Evolutionary conservation across 2,329 filamentous ascomycete genomes (phyloP).

Genomic region (Sporothrix dimorphospora): DNA sequence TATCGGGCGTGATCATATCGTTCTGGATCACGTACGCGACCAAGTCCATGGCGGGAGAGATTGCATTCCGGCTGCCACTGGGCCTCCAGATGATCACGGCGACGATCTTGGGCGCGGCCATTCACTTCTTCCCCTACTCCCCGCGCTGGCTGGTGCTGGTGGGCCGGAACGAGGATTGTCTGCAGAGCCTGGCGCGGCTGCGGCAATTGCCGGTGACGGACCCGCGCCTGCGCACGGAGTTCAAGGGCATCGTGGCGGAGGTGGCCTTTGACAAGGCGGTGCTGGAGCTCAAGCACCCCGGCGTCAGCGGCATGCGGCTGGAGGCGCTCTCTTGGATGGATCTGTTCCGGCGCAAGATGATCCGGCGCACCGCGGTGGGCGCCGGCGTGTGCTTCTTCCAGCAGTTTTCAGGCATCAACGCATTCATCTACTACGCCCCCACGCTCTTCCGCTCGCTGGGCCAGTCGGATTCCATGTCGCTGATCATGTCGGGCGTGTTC

Average conservation of each 20-base stretch:
- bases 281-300: background rate
- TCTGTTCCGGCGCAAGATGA: background rate
- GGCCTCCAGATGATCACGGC: conserved; percentile 24
- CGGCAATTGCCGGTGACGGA: background rate
- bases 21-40: conserved; percentile 47
- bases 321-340: background rate
- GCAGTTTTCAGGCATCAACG: conserved; percentile 27
- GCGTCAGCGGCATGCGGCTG: background rate
- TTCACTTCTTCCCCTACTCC: conserved; percentile 27
- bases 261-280: conserved; percentile 4
- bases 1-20: conserved; percentile 47
- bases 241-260: conserved; percentile 19
- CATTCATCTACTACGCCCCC: conserved; percentile 26
- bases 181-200: conserved; percentile 26
- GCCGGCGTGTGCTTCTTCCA: conserved; percentile 20
- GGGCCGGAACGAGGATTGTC: conserved; percentile 31
- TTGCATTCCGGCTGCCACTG: conserved; percentile 5
- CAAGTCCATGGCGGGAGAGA: no score
- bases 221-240: conserved; percentile 15
- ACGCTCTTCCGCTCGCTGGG: conserved; percentile 22
- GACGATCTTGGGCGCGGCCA: background rate
- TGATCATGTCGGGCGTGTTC: conserved; percentile 45
- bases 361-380: conserved; percentile 4
- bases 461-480: conserved; percentile 5
- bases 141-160: conserved; percentile 28